A percentile compares a stretch with the other conserved stretches of the same genome.
Conservation (phyloP, 768 basidiomycete species). For the Candolleomyces efflorescens region DNA sequence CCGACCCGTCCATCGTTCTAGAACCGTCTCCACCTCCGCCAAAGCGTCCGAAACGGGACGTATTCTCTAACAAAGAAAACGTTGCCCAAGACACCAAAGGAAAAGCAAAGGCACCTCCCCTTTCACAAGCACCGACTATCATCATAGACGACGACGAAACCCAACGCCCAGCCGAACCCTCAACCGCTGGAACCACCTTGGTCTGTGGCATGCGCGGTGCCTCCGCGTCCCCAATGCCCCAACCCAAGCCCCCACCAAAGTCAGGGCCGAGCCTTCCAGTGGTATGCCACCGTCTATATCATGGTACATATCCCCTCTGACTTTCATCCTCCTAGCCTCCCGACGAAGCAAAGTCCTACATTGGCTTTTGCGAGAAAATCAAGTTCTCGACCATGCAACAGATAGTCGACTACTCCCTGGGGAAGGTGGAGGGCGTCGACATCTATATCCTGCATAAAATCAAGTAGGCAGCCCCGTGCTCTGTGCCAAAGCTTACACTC, state of each 20-base stretch:
- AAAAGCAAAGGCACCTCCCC: background rate
- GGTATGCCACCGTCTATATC: no score
- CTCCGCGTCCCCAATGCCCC: background rate
- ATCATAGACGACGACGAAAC: background rate
- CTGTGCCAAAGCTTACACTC: background rate
- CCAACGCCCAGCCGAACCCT: background rate
- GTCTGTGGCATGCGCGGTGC: background rate
- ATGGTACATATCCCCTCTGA: no score
- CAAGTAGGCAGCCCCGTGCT: background rate
- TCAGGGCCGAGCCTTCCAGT: no score
- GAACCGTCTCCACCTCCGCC: constrained; percentile 24
- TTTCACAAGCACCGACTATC: background rate
- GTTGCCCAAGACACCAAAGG: constrained; percentile 5
- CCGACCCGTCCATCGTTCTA: constrained; percentile 28
- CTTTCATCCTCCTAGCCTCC: background rate
- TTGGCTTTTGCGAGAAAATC: background rate
- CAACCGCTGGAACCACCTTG: no score
- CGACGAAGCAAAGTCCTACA: background rate
- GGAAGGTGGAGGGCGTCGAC: background rate
- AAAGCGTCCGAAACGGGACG: constrained; percentile 29
- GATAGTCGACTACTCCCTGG: constrained; percentile 5
- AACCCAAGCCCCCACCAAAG: background rate
- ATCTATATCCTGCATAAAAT: background rate
- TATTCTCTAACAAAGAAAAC: constrained; percentile 34
- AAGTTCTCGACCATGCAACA: background rate